These are phyloP conservation scores for Babesia ovata DNA, from an alignment of 169 alveolate species.

Conservation along the genomic window DNA sequence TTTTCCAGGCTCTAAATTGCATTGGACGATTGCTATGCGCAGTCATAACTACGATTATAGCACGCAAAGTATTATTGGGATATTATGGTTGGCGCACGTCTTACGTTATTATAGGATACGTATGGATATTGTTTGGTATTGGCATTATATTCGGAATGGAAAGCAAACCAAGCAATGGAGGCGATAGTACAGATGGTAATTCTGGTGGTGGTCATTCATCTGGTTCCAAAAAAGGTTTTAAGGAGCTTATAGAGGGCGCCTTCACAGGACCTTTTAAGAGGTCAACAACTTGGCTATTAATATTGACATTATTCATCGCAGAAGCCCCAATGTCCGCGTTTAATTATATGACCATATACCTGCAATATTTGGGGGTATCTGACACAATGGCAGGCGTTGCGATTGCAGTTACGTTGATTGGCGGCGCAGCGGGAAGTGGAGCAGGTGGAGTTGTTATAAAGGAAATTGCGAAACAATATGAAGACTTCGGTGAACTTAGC, in stretches of 20 bases:
- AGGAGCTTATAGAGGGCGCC: neutral
- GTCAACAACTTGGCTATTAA: neutral
- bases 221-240: neutral
- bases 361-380: slow-evolving; percentile 87
- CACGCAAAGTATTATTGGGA: neutral
- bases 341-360: slow-evolving; percentile 84
- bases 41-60: neutral
- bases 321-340: slow-evolving; percentile 89
- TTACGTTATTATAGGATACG: neutral
- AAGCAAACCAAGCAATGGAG: neutral
- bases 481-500: neutral
- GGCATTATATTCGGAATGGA: neutral
- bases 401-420: slow-evolving; percentile 82
- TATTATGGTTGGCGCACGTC: neutral
- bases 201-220: slow-evolving; percentile 23
- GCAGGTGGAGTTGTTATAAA: slow-evolving; percentile 88
- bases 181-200: neutral
- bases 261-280: neutral
- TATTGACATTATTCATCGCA: slow-evolving; percentile 75
- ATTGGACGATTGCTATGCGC: neutral
- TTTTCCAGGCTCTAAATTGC: neutral
- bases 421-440: slow-evolving; percentile 89
- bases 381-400: slow-evolving; percentile 85
- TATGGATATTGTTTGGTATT: slow-evolving; percentile 16
- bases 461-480: slow-evolving; percentile 69